These are phyloP conservation scores for Candida gorgasii DNA, from an alignment of 805 yeast genomes.

Conservation along the genomic window DNA sequence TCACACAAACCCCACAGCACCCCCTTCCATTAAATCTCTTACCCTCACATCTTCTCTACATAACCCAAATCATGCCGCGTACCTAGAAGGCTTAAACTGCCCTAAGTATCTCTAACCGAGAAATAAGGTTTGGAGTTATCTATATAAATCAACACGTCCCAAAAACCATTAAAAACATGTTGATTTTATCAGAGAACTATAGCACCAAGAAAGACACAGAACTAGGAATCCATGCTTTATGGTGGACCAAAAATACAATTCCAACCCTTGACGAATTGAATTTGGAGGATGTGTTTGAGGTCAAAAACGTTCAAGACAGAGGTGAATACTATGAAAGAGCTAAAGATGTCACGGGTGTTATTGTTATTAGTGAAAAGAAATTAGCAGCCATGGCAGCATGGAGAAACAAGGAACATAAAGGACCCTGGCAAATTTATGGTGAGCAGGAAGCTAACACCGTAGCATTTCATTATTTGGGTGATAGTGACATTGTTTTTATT, in stretches of 20 bases:
- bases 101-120: too few species aligned
- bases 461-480: constrained; percentile 9
- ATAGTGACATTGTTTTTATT: constrained; percentile 7
- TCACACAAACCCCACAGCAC: too few species aligned
- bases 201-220: constrained; percentile 5
- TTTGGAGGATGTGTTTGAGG: constrained; percentile 2
- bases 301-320: constrained; percentile 6
- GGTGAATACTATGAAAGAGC: constrained; percentile 10
- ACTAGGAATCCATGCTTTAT: constrained; percentile 3
- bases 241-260: constrained; percentile 7
- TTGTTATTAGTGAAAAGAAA: constrained; percentile 6
- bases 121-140: too few species aligned
- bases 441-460: constrained; percentile 8
- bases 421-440: constrained; percentile 12
- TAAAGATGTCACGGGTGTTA: constrained; percentile 8
- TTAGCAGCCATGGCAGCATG: constrained; percentile 13
- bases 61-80: too few species aligned
- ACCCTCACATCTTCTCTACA: too few species aligned
- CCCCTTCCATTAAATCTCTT: too few species aligned
- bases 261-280: constrained; percentile 4
- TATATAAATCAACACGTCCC: too few species aligned
- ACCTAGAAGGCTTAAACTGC: too few species aligned
- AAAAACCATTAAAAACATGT: too few species aligned
- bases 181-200: too few species aligned
- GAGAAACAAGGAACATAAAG: constrained; percentile 12